A percentile compares a stretch with the other conserved stretches of the same genome.
phyloP scores from a whole-genome alignment of 768 basidiomycete species.

The Phanerodontia chrysosporium region DNA sequence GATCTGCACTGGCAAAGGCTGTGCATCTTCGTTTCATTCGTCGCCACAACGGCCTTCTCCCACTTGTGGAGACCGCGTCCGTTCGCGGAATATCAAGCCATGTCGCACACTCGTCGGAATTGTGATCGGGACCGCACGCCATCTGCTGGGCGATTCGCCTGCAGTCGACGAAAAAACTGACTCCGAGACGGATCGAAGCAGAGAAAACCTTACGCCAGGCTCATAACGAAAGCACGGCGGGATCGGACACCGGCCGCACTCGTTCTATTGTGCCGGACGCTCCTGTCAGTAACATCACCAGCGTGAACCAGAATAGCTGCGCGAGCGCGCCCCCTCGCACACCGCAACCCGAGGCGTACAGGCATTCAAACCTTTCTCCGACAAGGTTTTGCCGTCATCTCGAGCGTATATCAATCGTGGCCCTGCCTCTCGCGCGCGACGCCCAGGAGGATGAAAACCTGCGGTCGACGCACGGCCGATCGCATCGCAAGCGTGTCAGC shows the following conservation, averaged over 20 bases:
- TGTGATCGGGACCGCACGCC: neutral
- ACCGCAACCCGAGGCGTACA: too few species aligned
- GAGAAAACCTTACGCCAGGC: neutral
- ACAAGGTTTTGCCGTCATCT: too few species aligned
- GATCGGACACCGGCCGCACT: neutral
- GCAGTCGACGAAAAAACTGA: neutral
- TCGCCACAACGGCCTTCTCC: neutral
- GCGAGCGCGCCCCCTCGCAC: too few species aligned
- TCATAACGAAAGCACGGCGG: neutral
- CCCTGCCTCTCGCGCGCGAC: neutral
- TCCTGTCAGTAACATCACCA: too few species aligned
- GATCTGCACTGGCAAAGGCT: too few species aligned
- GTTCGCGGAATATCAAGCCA: neutral
- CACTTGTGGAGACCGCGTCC: neutral
- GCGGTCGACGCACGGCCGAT: neutral
- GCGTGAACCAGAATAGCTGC: too few species aligned
- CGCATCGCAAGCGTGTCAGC: neutral
- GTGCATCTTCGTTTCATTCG: neutral
- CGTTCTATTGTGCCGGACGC: neutral
- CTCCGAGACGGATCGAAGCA: neutral
- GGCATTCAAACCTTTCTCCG: too few species aligned
- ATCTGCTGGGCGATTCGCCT: neutral
- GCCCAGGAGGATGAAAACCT: neutral
- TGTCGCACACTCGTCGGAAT: neutral
- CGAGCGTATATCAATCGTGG: neutral